Base-by-base conservation (phyloP, 129 eudicot genomes). In the Solidago caesia region DNA sequence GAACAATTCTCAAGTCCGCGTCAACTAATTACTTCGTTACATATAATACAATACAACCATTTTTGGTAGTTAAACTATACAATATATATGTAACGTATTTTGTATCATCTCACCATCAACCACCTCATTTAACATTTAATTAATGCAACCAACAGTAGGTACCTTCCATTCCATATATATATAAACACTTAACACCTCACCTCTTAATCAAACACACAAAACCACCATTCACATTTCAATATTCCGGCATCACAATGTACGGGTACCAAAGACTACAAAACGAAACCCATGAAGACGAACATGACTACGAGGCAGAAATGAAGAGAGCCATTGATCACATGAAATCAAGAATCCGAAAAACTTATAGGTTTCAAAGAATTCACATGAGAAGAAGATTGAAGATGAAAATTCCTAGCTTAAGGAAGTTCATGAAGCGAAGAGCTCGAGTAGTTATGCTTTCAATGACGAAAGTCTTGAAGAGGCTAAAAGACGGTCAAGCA, bases 401-500 rank as follows among this genome's bases (percentile, higher is more conserved):
- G 86, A 71, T 89, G 64, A 89, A 68, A 80, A 87, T 92, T 44
- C 96, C 96, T 6, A 81, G 82, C 26, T 84, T 92, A 63, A 81
- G 12, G 70, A 87, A 82, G 59, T 80, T 87, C 58, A 25, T 89
- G 80, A 82, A 77, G 48, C 74, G 83, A 64, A 86, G 82, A 81
- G 75, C 85, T 15, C 82, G 82, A 42, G 15, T 84, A 8, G 81
- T 85, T n/a, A 71, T 70, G 78, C 5, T 64, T 51, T 89, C 89
- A 0, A 80, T 85, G 89, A 70, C 75, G 2, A 92, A 84, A 60
- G 84, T 92, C 14, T 12, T 77, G 71, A 89, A 82, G 55, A 85
- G 97, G 79, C 85, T 92, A 56, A 92, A 84, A 76, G 96, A 92
- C 2, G 82, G 96, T 57, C 89, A 78, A 70, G 56, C 87, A 6